Evolutionary conservation across 352 stramenopile genomes (phyloP).

Genomic region (Phytophthora fragariae): DNA sequence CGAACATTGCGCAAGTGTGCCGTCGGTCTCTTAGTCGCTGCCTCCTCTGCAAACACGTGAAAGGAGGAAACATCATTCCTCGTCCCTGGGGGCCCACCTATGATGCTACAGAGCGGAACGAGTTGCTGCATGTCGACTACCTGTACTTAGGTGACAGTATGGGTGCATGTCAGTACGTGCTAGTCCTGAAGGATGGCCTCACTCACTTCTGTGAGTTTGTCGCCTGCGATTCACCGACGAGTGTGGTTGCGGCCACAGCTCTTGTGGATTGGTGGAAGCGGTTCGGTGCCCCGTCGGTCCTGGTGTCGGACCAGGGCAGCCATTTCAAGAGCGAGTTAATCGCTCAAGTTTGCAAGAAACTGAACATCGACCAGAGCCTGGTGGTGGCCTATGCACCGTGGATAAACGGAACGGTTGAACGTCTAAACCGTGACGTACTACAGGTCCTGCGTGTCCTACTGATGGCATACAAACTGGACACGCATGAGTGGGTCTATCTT

Average conservation of each 20-base stretch:
- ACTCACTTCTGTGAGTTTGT: slow-evolving; percentile 24
- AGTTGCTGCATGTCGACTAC: slow-evolving; percentile 20
- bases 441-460: slow-evolving; percentile 2
- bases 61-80: slow-evolving; percentile 3
- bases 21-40: neutral
- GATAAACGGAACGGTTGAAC: slow-evolving; percentile 24
- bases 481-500: too few relatives aligned
- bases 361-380: too few relatives aligned
- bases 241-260: slow-evolving; percentile 1
- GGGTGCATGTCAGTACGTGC: neutral
- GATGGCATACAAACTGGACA: too few relatives aligned
- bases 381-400: neutral
- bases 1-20: neutral
- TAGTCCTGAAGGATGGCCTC: slow-evolving; percentile 22
- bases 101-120: slow-evolving; percentile 10
- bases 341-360: too few relatives aligned
- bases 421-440: slow-evolving; percentile 26
- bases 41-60: slow-evolving; percentile 25
- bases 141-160: slow-evolving; percentile 9
- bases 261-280: slow-evolving; percentile 28
- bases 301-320: slow-evolving; percentile 18
- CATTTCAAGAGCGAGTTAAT: too few relatives aligned
- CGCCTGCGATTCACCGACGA: slow-evolving; percentile 13
- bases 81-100: neutral
- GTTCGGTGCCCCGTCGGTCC: slow-evolving; percentile 14